phyloP scores from a whole-genome alignment of 805 yeast genomes.

The Zygoascus bituminiphila region DNA sequence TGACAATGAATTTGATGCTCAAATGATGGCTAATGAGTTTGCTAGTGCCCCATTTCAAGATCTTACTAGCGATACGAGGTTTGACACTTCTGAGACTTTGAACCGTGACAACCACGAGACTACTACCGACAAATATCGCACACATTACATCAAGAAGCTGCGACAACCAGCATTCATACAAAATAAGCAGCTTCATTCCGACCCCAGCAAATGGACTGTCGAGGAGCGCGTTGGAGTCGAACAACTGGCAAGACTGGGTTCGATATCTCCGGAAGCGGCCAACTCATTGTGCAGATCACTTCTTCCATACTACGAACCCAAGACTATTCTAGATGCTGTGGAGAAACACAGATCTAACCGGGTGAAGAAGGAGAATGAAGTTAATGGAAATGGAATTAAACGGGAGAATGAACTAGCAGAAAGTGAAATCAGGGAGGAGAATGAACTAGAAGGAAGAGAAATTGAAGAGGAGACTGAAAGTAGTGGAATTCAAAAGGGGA shows the following conservation, averaged over 20 bases:
- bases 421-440: no score
- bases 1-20: background rate
- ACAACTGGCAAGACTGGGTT: background rate
- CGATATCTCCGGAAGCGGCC: background rate
- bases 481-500: no score
- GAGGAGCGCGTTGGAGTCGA: constrained; percentile 6
- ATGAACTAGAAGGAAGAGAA: no score
- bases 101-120: background rate
- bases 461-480: no score
- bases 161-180: background rate
- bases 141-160: background rate
- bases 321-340: constrained; percentile 3
- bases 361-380: background rate
- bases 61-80: background rate
- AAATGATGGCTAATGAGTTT: constrained; percentile 3
- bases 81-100: background rate
- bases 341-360: background rate
- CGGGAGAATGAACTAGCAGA: no score
- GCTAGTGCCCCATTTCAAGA: constrained; percentile 5
- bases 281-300: constrained; percentile 1
- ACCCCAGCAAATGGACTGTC: constrained; percentile 2
- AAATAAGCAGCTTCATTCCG: background rate
- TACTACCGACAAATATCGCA: background rate
- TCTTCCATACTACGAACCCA: constrained; percentile 8
- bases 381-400: no score